phyloP scores from a whole-genome alignment of 2,329 filamentous ascomycete genomes.

The Fusarium clavum region DNA sequence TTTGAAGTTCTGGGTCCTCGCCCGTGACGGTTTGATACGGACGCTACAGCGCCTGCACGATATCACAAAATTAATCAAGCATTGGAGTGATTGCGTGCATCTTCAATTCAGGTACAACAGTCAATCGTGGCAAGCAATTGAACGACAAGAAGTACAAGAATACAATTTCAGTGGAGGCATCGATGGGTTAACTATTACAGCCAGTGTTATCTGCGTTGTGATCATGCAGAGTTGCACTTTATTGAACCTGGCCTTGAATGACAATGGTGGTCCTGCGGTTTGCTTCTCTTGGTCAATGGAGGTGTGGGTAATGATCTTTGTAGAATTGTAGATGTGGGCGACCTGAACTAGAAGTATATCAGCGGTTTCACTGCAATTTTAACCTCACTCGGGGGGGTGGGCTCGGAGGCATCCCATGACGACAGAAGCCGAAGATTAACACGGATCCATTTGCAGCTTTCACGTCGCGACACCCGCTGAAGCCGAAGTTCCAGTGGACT shows the following conservation, averaged over 20 bases:
- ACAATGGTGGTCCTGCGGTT: neutral
- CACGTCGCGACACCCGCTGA: too few species aligned
- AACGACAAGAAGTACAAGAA: too few species aligned
- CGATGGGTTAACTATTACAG: too few species aligned
- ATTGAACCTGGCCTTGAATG: neutral
- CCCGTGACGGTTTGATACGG: neutral
- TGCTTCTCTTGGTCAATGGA: too few species aligned
- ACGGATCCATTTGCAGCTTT: neutral
- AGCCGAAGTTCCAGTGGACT: neutral
- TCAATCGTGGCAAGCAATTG: too few species aligned
- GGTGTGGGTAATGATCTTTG: too few species aligned
- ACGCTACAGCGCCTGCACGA: neutral
- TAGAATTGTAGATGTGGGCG: too few species aligned
- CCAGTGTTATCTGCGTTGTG: too few species aligned
- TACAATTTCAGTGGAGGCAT: neutral
- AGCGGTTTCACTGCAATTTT: neutral
- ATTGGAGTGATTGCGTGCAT: rapidly evolving
- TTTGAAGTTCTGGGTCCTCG: conserved; percentile 9
- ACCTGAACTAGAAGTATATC: too few species aligned
- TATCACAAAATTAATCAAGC: neutral
- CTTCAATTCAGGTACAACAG: neutral
- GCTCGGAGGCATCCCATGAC: neutral
- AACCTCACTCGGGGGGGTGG: neutral
- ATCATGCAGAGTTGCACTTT: neutral
- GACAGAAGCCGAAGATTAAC: too few species aligned